A percentile compares a stretch with the other conserved stretches of the same genome.
phyloP scores from a whole-genome alignment of 768 basidiomycete genomes.

The Phanerodontia chrysosporium region DNA sequence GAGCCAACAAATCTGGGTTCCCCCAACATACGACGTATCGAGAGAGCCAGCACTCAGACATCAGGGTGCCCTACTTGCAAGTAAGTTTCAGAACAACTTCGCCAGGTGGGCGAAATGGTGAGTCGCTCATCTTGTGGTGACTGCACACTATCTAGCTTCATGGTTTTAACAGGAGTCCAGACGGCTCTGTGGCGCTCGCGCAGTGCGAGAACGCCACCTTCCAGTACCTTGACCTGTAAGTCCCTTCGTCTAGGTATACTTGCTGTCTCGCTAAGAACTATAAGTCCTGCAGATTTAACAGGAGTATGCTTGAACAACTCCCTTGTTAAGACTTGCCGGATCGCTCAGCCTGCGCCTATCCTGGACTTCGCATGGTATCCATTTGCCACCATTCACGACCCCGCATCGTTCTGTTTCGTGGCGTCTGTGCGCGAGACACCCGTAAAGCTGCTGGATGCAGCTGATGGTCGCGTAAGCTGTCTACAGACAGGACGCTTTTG shows the following conservation, averaged over 20 bases:
- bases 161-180: constrained; percentile 54
- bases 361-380: constrained; percentile 88
- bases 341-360: constrained; percentile 63
- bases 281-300: neutral
- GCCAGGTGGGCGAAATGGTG: constrained; percentile 55
- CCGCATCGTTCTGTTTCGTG: constrained; percentile 76
- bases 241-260: constrained; percentile 5
- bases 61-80: neutral
- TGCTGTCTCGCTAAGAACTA: neutral
- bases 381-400: constrained; percentile 51
- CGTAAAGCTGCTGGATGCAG: constrained; percentile 79
- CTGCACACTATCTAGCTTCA: neutral
- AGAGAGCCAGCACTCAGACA: constrained; percentile 9
- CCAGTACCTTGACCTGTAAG: constrained; percentile 51
- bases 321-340: too few relatives aligned
- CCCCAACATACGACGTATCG: constrained; percentile 28
- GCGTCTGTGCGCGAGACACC: constrained; percentile 83
- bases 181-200: constrained; percentile 63
- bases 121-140: neutral
- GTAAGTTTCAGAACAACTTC: constrained; percentile 39
- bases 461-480: constrained; percentile 68
- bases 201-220: constrained; percentile 71
- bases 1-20: constrained; percentile 22
- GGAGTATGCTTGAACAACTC: neutral
- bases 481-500: neutral